Evolutionary conservation across 1,284 basidiomycete genomes (phyloP), one percentile per base, ranked within the genome.

Genomic region (Microbotryomycetes sp.): DNA sequence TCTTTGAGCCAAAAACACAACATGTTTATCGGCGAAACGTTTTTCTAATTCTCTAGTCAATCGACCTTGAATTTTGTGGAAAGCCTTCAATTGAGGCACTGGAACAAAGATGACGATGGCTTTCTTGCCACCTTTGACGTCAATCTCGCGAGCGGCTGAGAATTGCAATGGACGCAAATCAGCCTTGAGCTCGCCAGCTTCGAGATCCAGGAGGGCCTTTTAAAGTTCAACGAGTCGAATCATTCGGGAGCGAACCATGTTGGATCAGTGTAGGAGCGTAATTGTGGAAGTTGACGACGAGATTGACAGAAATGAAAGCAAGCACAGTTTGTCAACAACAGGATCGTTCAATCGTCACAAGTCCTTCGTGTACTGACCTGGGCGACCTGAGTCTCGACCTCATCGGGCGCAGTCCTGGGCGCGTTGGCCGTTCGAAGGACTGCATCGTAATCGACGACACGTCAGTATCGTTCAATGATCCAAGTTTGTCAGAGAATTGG

Each of bases 111-210:
- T 82, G 70, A 98, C 92, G 74, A 98, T 94, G 58, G 96, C 96
- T 83, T 97, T 98, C 84, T 97, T 97, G 76, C 92, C 92, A 72
- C 94, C 96, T 77, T 93, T 92, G 74, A 98, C 94, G 78, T 99
- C 96, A 74, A 99, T 88, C 81, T 99, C 96, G 76, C 91, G 91
- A 67, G 94, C 96, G 71, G 93, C 89, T 72, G 92, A 94, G 80
- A 99, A 96, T 78, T 97, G 92, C 70, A 99, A 85, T 69, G 88
- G 86, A 63, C 92, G 86, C 67, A 99, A 86, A 82, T 99, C 96
- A 65, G 83, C 63, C 87, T 97, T 97, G 80, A 98, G 87, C 80
- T 98, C 96, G 67, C 93, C 89, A 65, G 97, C 93, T 81, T 98
- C 94, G 74, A 99, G 86, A 83, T 99, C 96, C 73, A 98, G 79